Conservation (phyloP, 2,329 filamentous ascomycete genomes). For the Hirsutella thompsonii region DNA sequence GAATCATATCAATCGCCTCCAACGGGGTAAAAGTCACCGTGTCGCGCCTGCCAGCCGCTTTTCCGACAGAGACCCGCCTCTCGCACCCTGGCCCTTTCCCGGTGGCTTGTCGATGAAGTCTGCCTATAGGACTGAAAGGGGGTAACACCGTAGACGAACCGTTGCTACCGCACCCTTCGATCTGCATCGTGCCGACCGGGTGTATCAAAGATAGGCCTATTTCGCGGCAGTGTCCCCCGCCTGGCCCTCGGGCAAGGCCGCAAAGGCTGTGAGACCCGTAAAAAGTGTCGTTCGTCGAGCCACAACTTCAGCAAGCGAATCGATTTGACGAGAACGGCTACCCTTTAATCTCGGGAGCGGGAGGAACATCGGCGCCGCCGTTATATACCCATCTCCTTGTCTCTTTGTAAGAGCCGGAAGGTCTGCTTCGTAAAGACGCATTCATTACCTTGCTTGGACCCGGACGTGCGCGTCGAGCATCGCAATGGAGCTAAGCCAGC, state of each 20-base stretch:
- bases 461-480: not conserved
- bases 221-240: too few species aligned
- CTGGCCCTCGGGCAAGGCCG: too few species aligned
- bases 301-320: not conserved
- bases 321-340: not conserved
- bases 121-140: not conserved
- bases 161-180: not conserved
- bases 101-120: not conserved
- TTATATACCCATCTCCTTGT: not conserved
- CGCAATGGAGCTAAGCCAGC: slow-evolving; percentile 39
- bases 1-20: not conserved
- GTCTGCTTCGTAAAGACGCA: not conserved
- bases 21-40: too few species aligned
- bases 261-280: too few species aligned
- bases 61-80: not conserved
- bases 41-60: too few species aligned
- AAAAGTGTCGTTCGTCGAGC: not conserved
- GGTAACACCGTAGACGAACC: not conserved
- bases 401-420: not conserved
- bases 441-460: not conserved
- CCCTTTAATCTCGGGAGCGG: not conserved
- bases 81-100: not conserved
- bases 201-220: too few species aligned
- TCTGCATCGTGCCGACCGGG: not conserved
- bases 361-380: not conserved